phyloP scores from a whole-genome alignment of 2,329 filamentous ascomycete genomes.

The Monilinia fructicola region DNA sequence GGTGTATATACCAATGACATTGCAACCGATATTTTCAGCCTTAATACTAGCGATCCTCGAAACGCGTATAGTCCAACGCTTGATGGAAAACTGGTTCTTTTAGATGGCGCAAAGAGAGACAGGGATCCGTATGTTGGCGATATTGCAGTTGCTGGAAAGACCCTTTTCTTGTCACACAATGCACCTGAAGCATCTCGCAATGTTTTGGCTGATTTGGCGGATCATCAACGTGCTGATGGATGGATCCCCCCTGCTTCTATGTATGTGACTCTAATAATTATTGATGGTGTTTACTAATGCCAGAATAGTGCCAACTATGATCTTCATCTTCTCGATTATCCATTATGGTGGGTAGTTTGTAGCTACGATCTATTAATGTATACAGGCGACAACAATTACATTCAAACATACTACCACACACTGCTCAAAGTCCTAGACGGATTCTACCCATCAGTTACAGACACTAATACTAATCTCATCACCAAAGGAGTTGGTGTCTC shows the following conservation, averaged over 20 bases:
- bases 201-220: slow-evolving; percentile 50
- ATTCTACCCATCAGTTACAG: slow-evolving; percentile 49
- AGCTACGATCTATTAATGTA: slow-evolving; percentile 52
- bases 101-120: slow-evolving; percentile 53
- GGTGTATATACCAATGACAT: slow-evolving; percentile 54
- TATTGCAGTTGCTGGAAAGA: slow-evolving; percentile 50
- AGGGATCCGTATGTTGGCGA: slow-evolving; percentile 55
- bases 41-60: slow-evolving; percentile 51
- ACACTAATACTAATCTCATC: slow-evolving; percentile 44
- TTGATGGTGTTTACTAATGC: not conserved
- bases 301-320: slow-evolving; percentile 46
- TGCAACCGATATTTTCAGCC: slow-evolving; percentile 48
- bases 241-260: slow-evolving; percentile 57
- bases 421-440: slow-evolving; percentile 47
- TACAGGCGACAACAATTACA: slow-evolving; percentile 48
- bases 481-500: slow-evolving; percentile 43
- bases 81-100: slow-evolving; percentile 48
- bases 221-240: slow-evolving; percentile 51
- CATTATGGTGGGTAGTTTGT: slow-evolving; percentile 53
- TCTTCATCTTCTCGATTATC: slow-evolving; percentile 52
- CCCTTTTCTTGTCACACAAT: slow-evolving; percentile 50
- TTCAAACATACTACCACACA: slow-evolving; percentile 45
- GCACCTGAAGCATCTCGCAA: slow-evolving; percentile 46
- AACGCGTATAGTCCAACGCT: slow-evolving; percentile 47
- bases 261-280: slow-evolving; percentile 36